A percentile compares a stretch with the other conserved stretches of the same genome.
Conservation (phyloP, 129 eudicot genomes). For the Lactuca saligna region DNA sequence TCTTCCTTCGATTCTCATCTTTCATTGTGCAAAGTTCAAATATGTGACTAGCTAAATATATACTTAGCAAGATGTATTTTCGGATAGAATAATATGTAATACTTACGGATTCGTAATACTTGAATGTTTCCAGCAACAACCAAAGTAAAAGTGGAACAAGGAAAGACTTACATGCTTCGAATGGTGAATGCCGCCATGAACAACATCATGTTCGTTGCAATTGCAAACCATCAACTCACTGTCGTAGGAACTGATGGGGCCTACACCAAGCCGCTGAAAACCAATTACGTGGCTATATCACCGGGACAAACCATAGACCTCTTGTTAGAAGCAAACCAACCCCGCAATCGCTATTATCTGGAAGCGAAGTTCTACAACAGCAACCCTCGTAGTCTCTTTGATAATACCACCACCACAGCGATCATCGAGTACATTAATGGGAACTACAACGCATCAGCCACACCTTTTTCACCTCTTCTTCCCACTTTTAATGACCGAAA, state of each 20-base stretch:
- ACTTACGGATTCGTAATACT: neutral
- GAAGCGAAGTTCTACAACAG: slow-evolving; percentile 40
- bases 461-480: slow-evolving; percentile 32
- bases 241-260: slow-evolving; percentile 70
- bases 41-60: neutral
- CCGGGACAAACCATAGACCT: slow-evolving; percentile 72
- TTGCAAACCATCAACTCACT: slow-evolving; percentile 43
- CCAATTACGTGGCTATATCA: slow-evolving; percentile 42
- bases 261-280: slow-evolving; percentile 51
- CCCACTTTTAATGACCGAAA: slow-evolving; percentile 36
- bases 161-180: slow-evolving; percentile 65
- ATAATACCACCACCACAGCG: slow-evolving; percentile 47
- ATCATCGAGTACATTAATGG: slow-evolving; percentile 33
- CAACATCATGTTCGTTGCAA: slow-evolving; percentile 46
- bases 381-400: slow-evolving; percentile 16
- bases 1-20: neutral
- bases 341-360: slow-evolving; percentile 49
- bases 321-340: slow-evolving; percentile 54
- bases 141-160: slow-evolving; percentile 43
- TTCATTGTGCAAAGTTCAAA: too few species aligned
- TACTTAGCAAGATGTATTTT: neutral
- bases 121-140: slow-evolving; percentile 36
- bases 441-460: slow-evolving; percentile 12
- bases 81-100: neutral
- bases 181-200: slow-evolving; percentile 72